Evolutionary conservation across 1,139 yeast species (phyloP).

Genomic region (Candida tunisiensis): DNA sequence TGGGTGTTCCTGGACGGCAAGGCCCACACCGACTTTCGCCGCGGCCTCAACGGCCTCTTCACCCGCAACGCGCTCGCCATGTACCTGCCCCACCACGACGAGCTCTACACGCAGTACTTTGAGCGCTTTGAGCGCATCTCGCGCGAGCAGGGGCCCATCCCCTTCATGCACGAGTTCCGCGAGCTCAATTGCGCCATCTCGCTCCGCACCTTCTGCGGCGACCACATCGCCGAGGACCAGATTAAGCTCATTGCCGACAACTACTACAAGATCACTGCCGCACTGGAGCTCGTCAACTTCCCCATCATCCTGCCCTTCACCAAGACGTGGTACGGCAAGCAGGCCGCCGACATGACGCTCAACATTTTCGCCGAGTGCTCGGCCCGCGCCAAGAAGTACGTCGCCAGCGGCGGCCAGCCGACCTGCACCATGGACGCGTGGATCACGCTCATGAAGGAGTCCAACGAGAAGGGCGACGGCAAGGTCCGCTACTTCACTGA

Average conservation of each 20-base stretch:
- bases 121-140: constrained; percentile 36
- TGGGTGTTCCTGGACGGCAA: constrained; percentile 98
- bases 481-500: constrained; percentile 59
- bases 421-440: constrained; percentile 91
- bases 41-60: constrained; percentile 77
- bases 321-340: constrained; percentile 95
- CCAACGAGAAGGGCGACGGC: constrained; percentile 28
- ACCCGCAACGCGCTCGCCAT: constrained; percentile 67
- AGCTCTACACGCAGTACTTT: constrained; percentile 65
- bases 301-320: constrained; percentile 93
- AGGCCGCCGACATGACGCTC: constrained; percentile 88
- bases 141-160: constrained; percentile 39
- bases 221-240: constrained; percentile 82
- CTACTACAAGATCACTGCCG: constrained; percentile 82
- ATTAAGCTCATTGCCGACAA: constrained; percentile 78
- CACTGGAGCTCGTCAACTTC: constrained; percentile 91
- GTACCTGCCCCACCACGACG: constrained; percentile 74
- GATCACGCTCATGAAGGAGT: constrained; percentile 72
- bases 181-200: constrained; percentile 92
- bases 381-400: constrained; percentile 62
- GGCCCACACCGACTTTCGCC: constrained; percentile 85
- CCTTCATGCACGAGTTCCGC: constrained; percentile 86
- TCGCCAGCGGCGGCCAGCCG: constrained; percentile 65
- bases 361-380: constrained; percentile 80
- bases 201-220: constrained; percentile 88